A percentile compares a stretch with the other conserved stretches of the same genome.
Evolutionary conservation across 2,329 filamentous ascomycete genomes (phyloP).

Genomic region (Pseudonectria buxi): DNA sequence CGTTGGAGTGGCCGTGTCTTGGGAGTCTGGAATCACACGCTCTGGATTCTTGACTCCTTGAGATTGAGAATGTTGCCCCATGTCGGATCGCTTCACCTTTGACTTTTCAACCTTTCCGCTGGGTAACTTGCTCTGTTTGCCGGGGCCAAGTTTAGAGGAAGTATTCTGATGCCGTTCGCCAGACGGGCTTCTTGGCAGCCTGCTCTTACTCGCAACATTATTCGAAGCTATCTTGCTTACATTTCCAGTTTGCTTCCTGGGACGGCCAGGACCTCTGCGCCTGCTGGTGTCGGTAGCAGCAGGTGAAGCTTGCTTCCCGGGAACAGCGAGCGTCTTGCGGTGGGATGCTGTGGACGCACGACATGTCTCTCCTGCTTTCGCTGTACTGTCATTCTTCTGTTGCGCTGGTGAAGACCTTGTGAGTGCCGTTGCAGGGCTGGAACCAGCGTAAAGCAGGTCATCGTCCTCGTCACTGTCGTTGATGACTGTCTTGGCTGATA

Average conservation of each 20-base stretch:
- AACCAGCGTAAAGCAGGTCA: constrained; percentile 13
- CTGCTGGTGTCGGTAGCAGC: too few relatives aligned
- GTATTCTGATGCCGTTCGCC: constrained; percentile 5
- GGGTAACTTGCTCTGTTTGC: too few relatives aligned
- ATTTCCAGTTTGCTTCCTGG: constrained; percentile 24
- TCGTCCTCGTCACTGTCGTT: constrained; percentile 18
- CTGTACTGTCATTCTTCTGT: constrained; percentile 2
- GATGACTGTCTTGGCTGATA: constrained; percentile 2
- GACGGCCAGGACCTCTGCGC: too few relatives aligned
- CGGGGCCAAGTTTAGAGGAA: too few relatives aligned
- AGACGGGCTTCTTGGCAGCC: constrained; percentile 4
- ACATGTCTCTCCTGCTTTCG: not conserved
- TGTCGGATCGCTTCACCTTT: too few relatives aligned
- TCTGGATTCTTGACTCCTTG: constrained; percentile 3
- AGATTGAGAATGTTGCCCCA: too few relatives aligned
- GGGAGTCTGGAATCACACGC: constrained; percentile 22
- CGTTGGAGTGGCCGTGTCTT: constrained; percentile 18
- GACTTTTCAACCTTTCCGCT: too few relatives aligned
- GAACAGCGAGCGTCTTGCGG: too few relatives aligned
- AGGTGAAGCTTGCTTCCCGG: too few relatives aligned
- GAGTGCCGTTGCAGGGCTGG: not conserved
- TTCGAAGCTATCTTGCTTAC: constrained; percentile 25
- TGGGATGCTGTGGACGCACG: not conserved
- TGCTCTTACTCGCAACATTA: constrained; percentile 13
- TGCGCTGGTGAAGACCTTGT: not conserved